These are phyloP conservation scores for Entomortierella beljakovae DNA, from an alignment of 192 early-diverging fungal genomes.

Conservation along the genomic window DNA sequence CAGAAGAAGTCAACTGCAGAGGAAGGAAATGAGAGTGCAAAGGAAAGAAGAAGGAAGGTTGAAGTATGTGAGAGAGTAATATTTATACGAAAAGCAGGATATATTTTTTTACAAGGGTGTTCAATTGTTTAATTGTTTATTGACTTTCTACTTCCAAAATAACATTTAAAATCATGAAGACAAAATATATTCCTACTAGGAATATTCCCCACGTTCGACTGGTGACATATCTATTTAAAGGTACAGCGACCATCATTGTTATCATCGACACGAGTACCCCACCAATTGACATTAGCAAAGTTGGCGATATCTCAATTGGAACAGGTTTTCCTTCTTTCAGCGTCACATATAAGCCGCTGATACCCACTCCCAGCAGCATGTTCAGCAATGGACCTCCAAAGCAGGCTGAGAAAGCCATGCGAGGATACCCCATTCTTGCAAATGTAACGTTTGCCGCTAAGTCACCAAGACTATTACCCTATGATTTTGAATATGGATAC, in stretches of 20 bases:
- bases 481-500: background rate
- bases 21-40: background rate
- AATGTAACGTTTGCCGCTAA: conserved; percentile 94
- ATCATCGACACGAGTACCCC: conserved; percentile 73
- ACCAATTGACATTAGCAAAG: conserved; percentile 75
- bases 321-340: conserved; percentile 60
- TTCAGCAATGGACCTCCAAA: conserved; percentile 95
- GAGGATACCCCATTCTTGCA: conserved; percentile 89
- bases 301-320: conserved; percentile 70
- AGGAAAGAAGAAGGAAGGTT: background rate
- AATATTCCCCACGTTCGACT: conserved; percentile 67
- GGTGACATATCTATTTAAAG: conserved; percentile 73
- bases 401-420: conserved; percentile 96
- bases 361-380: conserved; percentile 86
- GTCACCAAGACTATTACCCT: conserved; percentile 88
- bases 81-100: background rate
- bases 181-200: conserved; percentile 67
- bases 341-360: conserved; percentile 75
- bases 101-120: background rate
- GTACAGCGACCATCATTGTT: conserved; percentile 69
- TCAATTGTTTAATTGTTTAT: background rate
- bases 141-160: conserved; percentile 59
- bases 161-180: conserved; percentile 72
- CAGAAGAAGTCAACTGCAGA: background rate
- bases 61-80: background rate